Evolutionary conservation across 139 green algal species (phyloP).

Genomic region (Chlorella sp.): DNA sequence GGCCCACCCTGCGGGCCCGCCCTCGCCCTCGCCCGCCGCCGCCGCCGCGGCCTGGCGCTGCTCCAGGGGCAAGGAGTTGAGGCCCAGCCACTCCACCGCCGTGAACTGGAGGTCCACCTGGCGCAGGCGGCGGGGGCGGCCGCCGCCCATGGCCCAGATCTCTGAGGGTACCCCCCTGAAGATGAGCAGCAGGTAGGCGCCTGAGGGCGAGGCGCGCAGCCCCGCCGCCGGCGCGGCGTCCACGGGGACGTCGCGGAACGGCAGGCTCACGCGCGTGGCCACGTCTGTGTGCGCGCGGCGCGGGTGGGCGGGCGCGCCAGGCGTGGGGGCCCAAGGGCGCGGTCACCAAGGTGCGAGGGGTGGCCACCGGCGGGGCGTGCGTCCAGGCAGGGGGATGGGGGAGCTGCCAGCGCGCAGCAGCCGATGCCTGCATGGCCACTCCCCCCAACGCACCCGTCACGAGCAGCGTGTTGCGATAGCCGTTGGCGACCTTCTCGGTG

Average conservation of each 20-base stretch:
- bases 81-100: slow-evolving; percentile 74
- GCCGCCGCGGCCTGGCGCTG: background rate
- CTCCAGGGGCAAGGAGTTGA: too few species aligned
- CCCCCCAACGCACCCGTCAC: slow-evolving; percentile 51
- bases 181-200: slow-evolving; percentile 72
- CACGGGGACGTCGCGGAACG: slow-evolving; percentile 38
- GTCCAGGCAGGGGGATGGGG: background rate
- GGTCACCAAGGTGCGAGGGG: too few species aligned
- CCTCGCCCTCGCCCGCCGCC: background rate
- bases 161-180: slow-evolving; percentile 62
- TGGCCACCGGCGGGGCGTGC: too few species aligned
- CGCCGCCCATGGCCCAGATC: slow-evolving; percentile 67
- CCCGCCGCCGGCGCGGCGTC: slow-evolving; percentile 62
- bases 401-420: background rate
- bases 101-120: slow-evolving; percentile 82
- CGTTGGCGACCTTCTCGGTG: slow-evolving; percentile 46
- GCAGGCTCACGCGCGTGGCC: slow-evolving; percentile 20
- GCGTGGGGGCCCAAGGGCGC: too few species aligned
- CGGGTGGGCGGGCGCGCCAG: too few species aligned
- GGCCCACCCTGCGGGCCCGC: background rate
- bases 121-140: slow-evolving; percentile 51
- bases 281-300: background rate
- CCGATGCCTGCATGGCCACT: too few species aligned
- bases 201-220: slow-evolving; percentile 64
- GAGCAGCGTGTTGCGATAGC: slow-evolving; percentile 61